These are phyloP conservation scores for Whalleya microplaca DNA, from an alignment of 2,329 filamentous ascomycete species.

Conservation along the genomic window DNA sequence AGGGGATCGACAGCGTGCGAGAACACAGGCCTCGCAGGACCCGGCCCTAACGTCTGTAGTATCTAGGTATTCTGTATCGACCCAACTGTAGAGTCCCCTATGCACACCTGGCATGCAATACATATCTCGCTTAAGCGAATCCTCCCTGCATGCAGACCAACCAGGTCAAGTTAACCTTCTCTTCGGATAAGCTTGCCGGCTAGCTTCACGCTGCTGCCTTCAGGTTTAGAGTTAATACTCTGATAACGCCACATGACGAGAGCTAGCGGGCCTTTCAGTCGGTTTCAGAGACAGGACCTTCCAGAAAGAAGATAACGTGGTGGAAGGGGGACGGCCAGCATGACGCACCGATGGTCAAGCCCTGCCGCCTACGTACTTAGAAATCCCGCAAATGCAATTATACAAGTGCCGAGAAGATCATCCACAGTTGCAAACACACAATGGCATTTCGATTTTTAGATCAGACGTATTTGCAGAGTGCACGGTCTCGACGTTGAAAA, in stretches of 20 bases:
- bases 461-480: not conserved
- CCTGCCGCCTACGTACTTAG: slow-evolving; percentile 16
- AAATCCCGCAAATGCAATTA: not conserved
- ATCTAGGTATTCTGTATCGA: too few relatives aligned
- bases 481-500: not conserved
- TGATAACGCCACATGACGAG: not conserved
- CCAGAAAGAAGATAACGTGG: slow-evolving; percentile 4
- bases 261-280: slow-evolving; percentile 1
- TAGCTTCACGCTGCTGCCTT: not conserved
- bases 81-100: too few relatives aligned
- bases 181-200: not conserved
- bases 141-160: not conserved
- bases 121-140: not conserved
- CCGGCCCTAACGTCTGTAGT: too few relatives aligned
- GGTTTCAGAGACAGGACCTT: slow-evolving; percentile 14
- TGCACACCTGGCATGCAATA: not conserved
- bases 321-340: slow-evolving; percentile 4
- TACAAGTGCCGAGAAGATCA: not conserved
- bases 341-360: slow-evolving; percentile 4
- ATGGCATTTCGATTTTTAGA: too few relatives aligned
- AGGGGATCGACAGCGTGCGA: not conserved
- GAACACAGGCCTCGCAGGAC: not conserved
- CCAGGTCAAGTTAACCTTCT: not conserved
- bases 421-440: too few relatives aligned
- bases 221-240: not conserved